Base-by-base conservation (phyloP, 805 yeast genomes). In the Metschnikowia cubensis region DNA sequence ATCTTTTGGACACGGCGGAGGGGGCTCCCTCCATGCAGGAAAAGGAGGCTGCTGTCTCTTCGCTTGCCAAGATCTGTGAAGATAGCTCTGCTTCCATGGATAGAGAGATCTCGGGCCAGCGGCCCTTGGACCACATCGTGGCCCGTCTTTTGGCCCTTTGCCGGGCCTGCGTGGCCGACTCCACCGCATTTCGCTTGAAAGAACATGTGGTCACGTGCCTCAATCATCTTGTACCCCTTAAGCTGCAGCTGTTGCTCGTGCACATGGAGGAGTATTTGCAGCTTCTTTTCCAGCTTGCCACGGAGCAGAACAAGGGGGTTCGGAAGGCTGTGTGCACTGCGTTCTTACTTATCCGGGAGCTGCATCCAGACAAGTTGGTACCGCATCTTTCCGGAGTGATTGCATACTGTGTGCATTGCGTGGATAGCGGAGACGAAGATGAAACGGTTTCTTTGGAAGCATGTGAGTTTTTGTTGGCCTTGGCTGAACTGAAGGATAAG, bases 321-420 rank as follows among this genome's bases (percentile, higher is more conserved):
- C 79, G 90, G 54, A 79, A 83, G 36, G 84, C 85, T 61, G 80
- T 94, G 11, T 90, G 97, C 69, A 73, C 82, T 3, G 81, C 95
- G 2, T 89, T 94, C 64, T 75, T 84, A 15, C 70, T 75, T 49
- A 73, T 94, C 15, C 70, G 92, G 54, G 92, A 88, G 49, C 78
- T 81, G 10, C 76, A 91, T 55, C 92, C 96, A 1, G 96, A 88
- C 57, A 87, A 85, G 64, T 71, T 94, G 33, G 67, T 78, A 45
- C 89, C 91, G 6, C 96, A 92, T 65, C 66, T 92, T 50, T 82
- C 78, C 48, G 97, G 97, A n/a, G 89, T 94, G 14, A 80, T 92
- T 37, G 80, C 83, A 55, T 94, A 87, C 70, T 83, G 91, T 60
- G 68, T 89, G 45, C 97, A 90, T 68, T 80, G 90, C 51, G 82